phyloP scores from a whole-genome alignment of 2,329 filamentous ascomycete species.

The Acephala macrosclerotiorum region DNA sequence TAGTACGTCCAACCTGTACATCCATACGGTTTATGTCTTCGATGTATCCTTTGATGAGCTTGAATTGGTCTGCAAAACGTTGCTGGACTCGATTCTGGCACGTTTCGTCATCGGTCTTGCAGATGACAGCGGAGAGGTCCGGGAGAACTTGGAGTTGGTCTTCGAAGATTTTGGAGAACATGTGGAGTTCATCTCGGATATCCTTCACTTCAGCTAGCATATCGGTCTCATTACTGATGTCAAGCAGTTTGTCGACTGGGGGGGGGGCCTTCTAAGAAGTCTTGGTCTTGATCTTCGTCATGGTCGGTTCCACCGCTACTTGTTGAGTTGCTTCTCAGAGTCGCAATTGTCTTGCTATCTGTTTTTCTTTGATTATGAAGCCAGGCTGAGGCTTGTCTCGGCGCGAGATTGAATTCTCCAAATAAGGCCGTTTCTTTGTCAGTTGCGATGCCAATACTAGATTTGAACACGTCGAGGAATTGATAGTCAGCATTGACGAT shows the following conservation, averaged over 20 bases:
- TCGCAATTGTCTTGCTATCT: slow-evolving; percentile 24
- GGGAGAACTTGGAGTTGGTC: slow-evolving; percentile 41
- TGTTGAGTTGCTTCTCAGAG: slow-evolving; percentile 16
- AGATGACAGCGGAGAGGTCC: slow-evolving; percentile 34
- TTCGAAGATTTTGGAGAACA: slow-evolving; percentile 51
- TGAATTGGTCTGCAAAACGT: slow-evolving; percentile 33
- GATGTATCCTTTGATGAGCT: slow-evolving; percentile 32
- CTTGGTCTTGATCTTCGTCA: slow-evolving; percentile 39
- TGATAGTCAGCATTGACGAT: slow-evolving; percentile 40
- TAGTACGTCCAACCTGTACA: slow-evolving; percentile 79
- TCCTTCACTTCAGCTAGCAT: slow-evolving; percentile 55
- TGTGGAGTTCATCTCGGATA: slow-evolving; percentile 56
- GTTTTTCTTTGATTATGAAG: slow-evolving; percentile 31
- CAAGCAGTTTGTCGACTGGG: slow-evolving; percentile 44
- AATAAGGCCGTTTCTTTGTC: slow-evolving; percentile 37
- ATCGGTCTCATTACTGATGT: slow-evolving; percentile 52
- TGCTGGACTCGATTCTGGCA: slow-evolving; percentile 36
- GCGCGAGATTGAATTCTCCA: slow-evolving; percentile 37
- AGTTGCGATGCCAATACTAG: slow-evolving; percentile 37
- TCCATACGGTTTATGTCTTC: slow-evolving; percentile 70
- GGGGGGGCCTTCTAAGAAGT: slow-evolving; percentile 30
- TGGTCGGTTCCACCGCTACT: slow-evolving; percentile 38
- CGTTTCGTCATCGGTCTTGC: slow-evolving; percentile 32
- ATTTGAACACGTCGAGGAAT: slow-evolving; percentile 42
- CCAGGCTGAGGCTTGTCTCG: slow-evolving; percentile 37